Conservation (phyloP, 2,329 filamentous ascomycete genomes). For the Aspergillus fumigatiaffinis region DNA sequence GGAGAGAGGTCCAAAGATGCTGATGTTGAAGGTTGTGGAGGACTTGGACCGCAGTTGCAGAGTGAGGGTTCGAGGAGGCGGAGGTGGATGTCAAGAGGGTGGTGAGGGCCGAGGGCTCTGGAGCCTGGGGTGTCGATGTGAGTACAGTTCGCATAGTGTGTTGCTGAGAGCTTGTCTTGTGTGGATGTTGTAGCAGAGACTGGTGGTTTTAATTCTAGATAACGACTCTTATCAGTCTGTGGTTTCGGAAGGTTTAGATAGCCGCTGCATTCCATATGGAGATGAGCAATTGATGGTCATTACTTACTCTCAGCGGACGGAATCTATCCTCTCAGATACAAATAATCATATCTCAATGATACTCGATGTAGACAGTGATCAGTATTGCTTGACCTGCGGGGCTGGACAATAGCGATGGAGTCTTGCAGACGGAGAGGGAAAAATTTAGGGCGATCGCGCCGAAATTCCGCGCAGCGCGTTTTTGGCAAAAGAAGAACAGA, state of each 20-base stretch:
- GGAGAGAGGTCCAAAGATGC: slow-evolving; percentile 58
- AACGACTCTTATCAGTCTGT: background rate
- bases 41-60: slow-evolving; percentile 54
- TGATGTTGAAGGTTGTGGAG: slow-evolving; percentile 62
- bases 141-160: background rate
- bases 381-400: background rate
- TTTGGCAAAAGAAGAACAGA: slow-evolving; percentile 13
- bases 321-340: background rate
- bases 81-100: slow-evolving; percentile 34
- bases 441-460: slow-evolving; percentile 9
- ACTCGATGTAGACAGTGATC: background rate
- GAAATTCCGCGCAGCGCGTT: slow-evolving; percentile 6
- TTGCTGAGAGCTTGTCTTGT: background rate
- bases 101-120: slow-evolving; percentile 38
- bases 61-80: slow-evolving; percentile 22
- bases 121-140: slow-evolving; percentile 7
- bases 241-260: background rate
- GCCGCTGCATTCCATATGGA: no score
- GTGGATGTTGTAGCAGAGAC: background rate
- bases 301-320: background rate
- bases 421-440: background rate
- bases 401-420: background rate
- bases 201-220: background rate
- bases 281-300: background rate
- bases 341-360: background rate